Percentiles rank a stretch among this genome's conserved stretches.
Evolutionary conservation across 169 alveolate genomes (phyloP).

Genomic region (Eimeria sp.): DNA sequence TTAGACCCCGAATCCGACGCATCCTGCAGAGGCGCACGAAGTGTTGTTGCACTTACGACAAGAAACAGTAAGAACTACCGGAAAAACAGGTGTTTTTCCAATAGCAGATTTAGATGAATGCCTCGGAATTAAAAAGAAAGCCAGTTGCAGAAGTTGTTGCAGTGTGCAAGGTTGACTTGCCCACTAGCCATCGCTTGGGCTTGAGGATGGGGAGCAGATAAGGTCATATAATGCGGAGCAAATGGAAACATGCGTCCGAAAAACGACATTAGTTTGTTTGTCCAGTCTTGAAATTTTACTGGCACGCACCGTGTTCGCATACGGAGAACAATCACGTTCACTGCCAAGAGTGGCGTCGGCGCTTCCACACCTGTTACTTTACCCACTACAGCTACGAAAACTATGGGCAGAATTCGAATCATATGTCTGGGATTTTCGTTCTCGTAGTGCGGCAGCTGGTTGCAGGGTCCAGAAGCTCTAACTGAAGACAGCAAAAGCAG

Average conservation of each 20-base stretch:
- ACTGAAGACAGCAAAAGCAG: neutral
- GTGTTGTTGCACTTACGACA: neutral
- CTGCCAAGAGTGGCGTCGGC: neutral
- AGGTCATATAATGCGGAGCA: neutral
- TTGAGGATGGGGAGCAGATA: neutral
- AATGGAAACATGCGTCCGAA: neutral
- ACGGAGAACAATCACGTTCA: neutral
- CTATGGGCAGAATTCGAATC: neutral
- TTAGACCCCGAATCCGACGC: neutral
- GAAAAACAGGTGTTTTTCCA: no score
- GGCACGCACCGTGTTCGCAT: no score
- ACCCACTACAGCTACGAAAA: neutral
- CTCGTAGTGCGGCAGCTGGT: neutral
- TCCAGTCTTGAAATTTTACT: neutral
- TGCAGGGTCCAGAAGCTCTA: neutral
- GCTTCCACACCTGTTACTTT: no score
- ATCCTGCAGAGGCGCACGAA: neutral
- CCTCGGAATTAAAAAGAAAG: neutral
- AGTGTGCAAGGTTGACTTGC: neutral
- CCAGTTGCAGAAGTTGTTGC: neutral
- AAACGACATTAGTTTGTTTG: neutral
- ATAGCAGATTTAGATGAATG: neutral
- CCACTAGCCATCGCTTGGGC: neutral
- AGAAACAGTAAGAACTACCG: neutral
- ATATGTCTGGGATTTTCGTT: neutral